Evolutionary conservation across 164 flowering plant species (phyloP), one percentile per base, ranked within the genome.

Genomic region (Echeveria elegans): DNA sequence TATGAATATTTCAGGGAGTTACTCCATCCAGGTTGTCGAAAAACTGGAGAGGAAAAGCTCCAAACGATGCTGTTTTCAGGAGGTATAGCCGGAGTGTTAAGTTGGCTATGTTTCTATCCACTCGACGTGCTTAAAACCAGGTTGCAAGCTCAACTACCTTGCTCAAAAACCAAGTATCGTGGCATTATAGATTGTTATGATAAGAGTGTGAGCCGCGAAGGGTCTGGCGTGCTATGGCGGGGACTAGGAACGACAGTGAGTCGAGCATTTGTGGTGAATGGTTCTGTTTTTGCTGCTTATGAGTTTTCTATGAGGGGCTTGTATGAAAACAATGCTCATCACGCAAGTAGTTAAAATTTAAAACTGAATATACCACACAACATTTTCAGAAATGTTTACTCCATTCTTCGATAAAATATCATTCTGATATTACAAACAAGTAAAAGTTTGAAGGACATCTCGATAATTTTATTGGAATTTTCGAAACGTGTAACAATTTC

Each of bases 351-450:
- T 14, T 43, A 43, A 11, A 19, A 7, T 18, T 10, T n/a, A n/a
- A n/a, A n/a, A n/a, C n/a, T n/a, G n/a, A n/a, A n/a, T n/a, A n/a
- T n/a, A n/a, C n/a, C n/a, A n/a, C n/a, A n/a, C n/a, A n/a, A n/a
- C n/a, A n/a, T n/a, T n/a, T n/a, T n/a, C 5, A 31, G 45, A 83
- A 90, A 34, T 47, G 21, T 3, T 47, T 2, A 47, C 21, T 19
- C 52, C 37, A 16, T 5, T 41, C 45, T 45, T n/a, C n/a, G n/a
- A n/a, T n/a, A n/a, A n/a, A n/a, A n/a, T n/a, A n/a, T n/a, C n/a
- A n/a, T n/a, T n/a, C n/a, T n/a, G n/a, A n/a, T n/a, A n/a, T n/a
- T n/a, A n/a, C n/a, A n/a, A n/a, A n/a, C n/a, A n/a, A n/a, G n/a
- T n/a, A n/a, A n/a, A n/a, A n/a, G n/a, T n/a, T n/a, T 40, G 11